Evolutionary conservation across 257 asterid species (phyloP), one percentile per base, ranked within the genome.

Genomic region (Echites panduratus): DNA sequence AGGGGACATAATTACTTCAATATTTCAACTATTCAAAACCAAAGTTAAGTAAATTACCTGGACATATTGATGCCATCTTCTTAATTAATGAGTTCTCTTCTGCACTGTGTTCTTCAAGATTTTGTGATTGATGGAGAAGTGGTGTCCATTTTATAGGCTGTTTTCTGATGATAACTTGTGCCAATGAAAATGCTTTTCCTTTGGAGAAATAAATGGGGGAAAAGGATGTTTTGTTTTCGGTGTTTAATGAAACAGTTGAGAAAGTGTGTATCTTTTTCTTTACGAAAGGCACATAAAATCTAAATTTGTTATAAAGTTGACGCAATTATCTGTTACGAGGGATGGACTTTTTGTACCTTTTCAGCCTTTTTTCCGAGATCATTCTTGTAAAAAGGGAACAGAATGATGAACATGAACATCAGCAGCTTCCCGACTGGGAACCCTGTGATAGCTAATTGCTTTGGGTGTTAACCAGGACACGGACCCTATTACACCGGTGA

Each of bases 41-140:
- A 40, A 40, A 6, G 5, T 40, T 40, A 2, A 40, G 43, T 66
- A 41, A 35, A 41, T 70, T 50, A 70, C 74, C 74, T 35, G 65
- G 66, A 70, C 74, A 53, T 11, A 1, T 2, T 2, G 74, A 53
- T 13, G 52, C 74, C 74, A 53, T 70, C 58, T 45, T 67, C 54
- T 65, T 65, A 2, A 0, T 19, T 20, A 19, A 1, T 7, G 0
- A 12, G 0, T 13, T 22, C 4, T 14, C n/a, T 17, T 19, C 2
- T 52, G n/a, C n/a, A n/a, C n/a, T 17, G 9, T 17, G 7, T 52
- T 19, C 9, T 20, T 52, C 7, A 3, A 1, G 9, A 0, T 29
- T 14, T 27, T 32, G 7, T 61, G n/a, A 11, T 29, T 0, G 26
- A 41, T 32, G 68, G 45, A 17, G 49, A 19, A 40, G 26, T 64